These are phyloP conservation scores for Gossypium davidsonii DNA, from an alignment of 441 rosid species.

Conservation along the genomic window DNA sequence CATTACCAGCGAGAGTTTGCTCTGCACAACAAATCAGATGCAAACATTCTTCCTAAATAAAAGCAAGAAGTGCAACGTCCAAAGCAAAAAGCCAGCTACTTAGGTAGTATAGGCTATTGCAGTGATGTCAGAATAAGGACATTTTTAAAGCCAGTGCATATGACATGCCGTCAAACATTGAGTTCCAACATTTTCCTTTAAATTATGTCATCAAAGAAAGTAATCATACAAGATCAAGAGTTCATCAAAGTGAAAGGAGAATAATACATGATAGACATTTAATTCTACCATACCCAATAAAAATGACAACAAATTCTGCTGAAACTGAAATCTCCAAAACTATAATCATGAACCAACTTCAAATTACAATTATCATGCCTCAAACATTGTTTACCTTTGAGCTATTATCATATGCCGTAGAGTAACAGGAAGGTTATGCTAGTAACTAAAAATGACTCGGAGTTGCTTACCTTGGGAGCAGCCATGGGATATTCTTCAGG, in stretches of 20 bases:
- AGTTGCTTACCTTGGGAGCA: constrained; percentile 75
- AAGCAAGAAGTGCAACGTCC: background rate
- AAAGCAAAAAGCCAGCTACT: background rate
- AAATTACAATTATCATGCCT: background rate
- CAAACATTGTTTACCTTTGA: background rate
- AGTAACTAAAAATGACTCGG: background rate
- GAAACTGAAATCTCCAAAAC: background rate
- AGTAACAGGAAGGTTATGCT: background rate
- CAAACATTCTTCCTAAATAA: background rate
- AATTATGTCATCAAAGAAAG: background rate
- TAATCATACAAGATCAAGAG: background rate
- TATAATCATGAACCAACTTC: background rate
- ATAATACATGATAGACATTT: background rate
- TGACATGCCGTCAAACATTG: background rate
- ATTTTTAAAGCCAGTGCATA: background rate
- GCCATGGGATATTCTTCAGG: constrained; percentile 99
- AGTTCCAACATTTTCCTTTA: background rate
- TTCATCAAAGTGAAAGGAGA: background rate
- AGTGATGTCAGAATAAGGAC: background rate
- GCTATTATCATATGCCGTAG: background rate
- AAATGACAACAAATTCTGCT: background rate
- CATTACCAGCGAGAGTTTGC: background rate
- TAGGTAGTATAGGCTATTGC: background rate
- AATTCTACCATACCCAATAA: background rate
- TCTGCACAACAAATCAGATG: background rate